Percentiles rank a stretch among this genome's conserved stretches.
Evolutionary conservation across 495 filamentous ascomycete species (phyloP).

Genomic region (Schizothecium vesticola): DNA sequence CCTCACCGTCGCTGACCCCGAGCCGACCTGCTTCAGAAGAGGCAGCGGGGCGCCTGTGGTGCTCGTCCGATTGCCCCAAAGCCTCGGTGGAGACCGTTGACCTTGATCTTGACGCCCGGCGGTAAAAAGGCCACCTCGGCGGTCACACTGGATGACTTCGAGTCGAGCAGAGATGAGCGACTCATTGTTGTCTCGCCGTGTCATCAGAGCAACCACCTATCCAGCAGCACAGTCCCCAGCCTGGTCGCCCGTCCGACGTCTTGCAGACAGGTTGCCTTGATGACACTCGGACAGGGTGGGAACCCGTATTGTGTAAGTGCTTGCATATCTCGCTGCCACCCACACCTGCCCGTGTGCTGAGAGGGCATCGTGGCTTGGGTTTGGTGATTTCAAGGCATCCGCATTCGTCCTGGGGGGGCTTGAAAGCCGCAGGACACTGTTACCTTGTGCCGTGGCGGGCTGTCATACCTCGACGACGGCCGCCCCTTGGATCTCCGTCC

Average conservation of each 20-base stretch:
- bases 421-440: not conserved
- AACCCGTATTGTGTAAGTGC: constrained; percentile 4
- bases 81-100: not conserved
- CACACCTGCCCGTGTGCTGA: not conserved
- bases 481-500: constrained; percentile 8
- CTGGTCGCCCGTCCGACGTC: not conserved
- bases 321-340: constrained; percentile 7
- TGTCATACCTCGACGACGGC: not conserved
- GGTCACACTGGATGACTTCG: not conserved
- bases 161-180: not conserved
- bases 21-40: constrained; percentile 7
- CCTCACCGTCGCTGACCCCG: constrained; percentile 7
- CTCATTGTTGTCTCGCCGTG: not conserved
- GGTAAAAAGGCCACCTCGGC: constrained; percentile 6
- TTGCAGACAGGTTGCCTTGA: not conserved
- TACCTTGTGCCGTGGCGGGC: not conserved
- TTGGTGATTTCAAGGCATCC: constrained; percentile 4
- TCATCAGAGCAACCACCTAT: not conserved
- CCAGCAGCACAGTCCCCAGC: not conserved
- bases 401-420: constrained; percentile 4
- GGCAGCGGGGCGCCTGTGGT: not conserved
- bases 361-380: not conserved
- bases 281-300: not conserved
- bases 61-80: not conserved
- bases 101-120: constrained; percentile 3